Evolutionary conservation across 2,329 filamentous ascomycete species (phyloP).

Genomic region (Botryotinia globosa): DNA sequence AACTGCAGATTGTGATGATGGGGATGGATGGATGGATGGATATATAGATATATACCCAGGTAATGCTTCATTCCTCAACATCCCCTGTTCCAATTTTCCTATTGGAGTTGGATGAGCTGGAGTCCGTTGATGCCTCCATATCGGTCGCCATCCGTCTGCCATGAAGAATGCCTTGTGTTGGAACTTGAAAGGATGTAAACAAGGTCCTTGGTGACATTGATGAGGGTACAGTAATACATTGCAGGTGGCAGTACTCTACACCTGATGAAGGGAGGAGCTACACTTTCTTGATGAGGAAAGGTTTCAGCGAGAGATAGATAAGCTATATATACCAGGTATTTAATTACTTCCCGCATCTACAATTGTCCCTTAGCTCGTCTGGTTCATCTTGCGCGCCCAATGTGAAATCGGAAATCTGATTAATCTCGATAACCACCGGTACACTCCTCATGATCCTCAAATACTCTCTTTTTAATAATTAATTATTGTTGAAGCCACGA

Average conservation of each 20-base stretch:
- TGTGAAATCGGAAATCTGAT: conserved; percentile 7
- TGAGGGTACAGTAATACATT: not conserved
- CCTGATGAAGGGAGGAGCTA: not conserved
- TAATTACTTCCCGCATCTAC: not conserved
- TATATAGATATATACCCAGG: no score
- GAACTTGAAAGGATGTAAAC: not conserved
- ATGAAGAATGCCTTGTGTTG: conserved; percentile 20
- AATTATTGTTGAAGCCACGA: conserved; percentile 26
- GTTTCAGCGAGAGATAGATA: no score
- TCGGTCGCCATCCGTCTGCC: not conserved
- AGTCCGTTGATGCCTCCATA: not conserved
- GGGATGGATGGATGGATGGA: not conserved
- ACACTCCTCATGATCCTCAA: not conserved
- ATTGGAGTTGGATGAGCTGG: no score
- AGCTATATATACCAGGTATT: no score
- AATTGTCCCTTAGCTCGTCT: not conserved
- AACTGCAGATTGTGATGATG: not conserved
- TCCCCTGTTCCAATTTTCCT: not conserved
- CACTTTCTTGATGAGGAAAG: not conserved
- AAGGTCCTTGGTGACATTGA: not conserved
- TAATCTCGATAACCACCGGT: not conserved
- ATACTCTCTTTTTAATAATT: not conserved
- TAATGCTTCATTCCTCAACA: not conserved
- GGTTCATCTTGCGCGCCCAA: conserved; percentile 11
- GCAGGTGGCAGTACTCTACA: conserved; percentile 13